Evolutionary conservation across 371 early-diverging fungal genomes (phyloP), one percentile per base, ranked within the genome.

Genomic region (Phascolomyces articulosus): DNA sequence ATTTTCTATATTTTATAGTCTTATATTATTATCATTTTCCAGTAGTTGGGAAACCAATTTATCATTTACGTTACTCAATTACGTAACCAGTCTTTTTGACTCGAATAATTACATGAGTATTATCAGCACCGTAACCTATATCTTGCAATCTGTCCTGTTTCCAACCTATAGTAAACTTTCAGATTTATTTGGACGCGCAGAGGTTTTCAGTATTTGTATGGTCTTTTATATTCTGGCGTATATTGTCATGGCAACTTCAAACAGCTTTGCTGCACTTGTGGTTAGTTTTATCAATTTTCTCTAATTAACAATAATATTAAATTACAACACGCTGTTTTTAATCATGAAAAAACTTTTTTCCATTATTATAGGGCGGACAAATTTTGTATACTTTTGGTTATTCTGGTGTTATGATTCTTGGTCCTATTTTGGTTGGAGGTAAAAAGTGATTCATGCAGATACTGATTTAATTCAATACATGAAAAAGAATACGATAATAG

Each of bases 401-500:
- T 15, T 57, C 73, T 26, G 78, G 78, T 51, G 67, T 62, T 20
- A 41, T 63, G 11, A 66, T 77, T 29, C 63, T 77, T 13, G 78
- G 74, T 18, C 78, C 67, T 47, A 72, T 77, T 48, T 58, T 74
- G 8, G 71, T 77, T 65, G 78, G 70, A 58, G 78, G 78, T 74
- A 74, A 60, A 15, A n/a, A n/a, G n/a, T n/a, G n/a, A n/a, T n/a
- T n/a, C n/a, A n/a, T n/a, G n/a, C n/a, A n/a, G n/a, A n/a, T n/a
- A n/a, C n/a, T n/a, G n/a, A n/a, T n/a, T n/a, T n/a, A n/a, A n/a
- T n/a, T n/a, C n/a, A n/a, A n/a, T n/a, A n/a, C 47, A 44, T 20
- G 29, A 21, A 34, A n/a, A 34, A n/a, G n/a, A n/a, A n/a, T n/a
- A n/a, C n/a, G n/a, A n/a, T n/a, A n/a, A n/a, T n/a, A n/a, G n/a